Evolutionary conservation across 2,329 filamentous ascomycete species (phyloP).

Genomic region (Diaporthe destruens): DNA sequence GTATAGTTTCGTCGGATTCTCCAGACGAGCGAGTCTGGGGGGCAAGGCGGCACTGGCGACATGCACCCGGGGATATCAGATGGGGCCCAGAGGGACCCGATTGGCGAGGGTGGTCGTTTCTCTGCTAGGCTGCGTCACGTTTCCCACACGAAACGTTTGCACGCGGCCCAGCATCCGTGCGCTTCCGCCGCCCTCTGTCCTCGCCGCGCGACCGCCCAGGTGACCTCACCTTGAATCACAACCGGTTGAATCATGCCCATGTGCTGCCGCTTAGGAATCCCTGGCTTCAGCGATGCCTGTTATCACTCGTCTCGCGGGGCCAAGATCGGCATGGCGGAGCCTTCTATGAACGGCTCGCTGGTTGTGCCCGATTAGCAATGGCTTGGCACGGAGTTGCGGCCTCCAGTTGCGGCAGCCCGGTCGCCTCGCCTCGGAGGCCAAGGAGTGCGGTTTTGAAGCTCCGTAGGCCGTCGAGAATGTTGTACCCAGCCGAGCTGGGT

Average conservation of each 20-base stretch:
- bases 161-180: conserved; percentile 14
- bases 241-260: too few relatives aligned
- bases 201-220: neutral
- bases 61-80: conserved; percentile 10
- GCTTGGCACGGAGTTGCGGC: neutral
- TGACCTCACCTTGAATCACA: neutral
- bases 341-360: neutral
- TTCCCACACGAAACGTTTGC: conserved; percentile 17
- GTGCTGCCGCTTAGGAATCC: neutral
- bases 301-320: conserved; percentile 1
- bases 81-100: neutral
- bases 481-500: neutral
- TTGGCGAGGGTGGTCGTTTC: conserved; percentile 21
- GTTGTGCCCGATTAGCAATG: neutral
- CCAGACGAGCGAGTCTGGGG: neutral
- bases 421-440: neutral
- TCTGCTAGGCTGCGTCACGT: conserved; percentile 13
- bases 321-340: neutral
- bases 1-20: neutral
- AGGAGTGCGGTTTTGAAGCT: neutral
- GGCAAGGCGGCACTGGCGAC: neutral
- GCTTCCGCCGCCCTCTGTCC: neutral
- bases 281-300: neutral
- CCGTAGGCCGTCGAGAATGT: neutral
- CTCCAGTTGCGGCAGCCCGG: neutral